Evolutionary conservation across 1,284 basidiomycete species (phyloP), one percentile per base, ranked within the genome.

Genomic region (Cystobasidium slooffiae): DNA sequence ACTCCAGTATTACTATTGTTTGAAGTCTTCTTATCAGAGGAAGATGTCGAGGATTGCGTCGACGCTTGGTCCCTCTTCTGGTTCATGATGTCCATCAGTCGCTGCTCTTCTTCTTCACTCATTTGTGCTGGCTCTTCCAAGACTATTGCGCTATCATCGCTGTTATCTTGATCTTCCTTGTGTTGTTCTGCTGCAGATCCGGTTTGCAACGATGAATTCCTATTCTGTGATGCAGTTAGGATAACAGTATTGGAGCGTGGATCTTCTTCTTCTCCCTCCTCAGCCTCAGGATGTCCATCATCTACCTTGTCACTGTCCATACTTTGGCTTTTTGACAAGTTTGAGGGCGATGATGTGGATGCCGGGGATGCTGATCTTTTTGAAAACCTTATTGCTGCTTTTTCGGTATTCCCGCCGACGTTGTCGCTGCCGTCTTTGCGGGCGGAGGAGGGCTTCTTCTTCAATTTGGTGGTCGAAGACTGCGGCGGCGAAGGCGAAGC

Each of bases 51-150:
- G 31, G 31, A 31, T 31, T 31, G 31, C 31, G 31, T 31, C 31
- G 31, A 31, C 31, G 31, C 31, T 31, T 31, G 14, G 47, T 51
- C 20, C 16, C 47, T 63, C 61, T 47, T 63, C 46, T 63, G 43
- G 3, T 55, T 16, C 24, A 55, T 55, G 3, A 10, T 31, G 12
- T 56, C 43, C 52, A 56, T n/a, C 39, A 68, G 41, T 9, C 55
- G 52, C 12, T 14, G 41, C 58, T 59, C 66, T 43, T 56, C 39
- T 55, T 68, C 53, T 46, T 68, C 53, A 18, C 39, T 46, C 66
- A 68, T 56, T 39, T 58, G 64, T 9, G 18, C n/a, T 47, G 64
- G 64, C 43, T 66, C 64, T 20, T 51, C 64, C 39, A 66, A 47
- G 39, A 66, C 64, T 43, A 53, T 53, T 24, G 47, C 49, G 14